Evolutionary conservation across 2,329 filamentous ascomycete species (phyloP).

Genomic region (Ophiostoma fasciatum): DNA sequence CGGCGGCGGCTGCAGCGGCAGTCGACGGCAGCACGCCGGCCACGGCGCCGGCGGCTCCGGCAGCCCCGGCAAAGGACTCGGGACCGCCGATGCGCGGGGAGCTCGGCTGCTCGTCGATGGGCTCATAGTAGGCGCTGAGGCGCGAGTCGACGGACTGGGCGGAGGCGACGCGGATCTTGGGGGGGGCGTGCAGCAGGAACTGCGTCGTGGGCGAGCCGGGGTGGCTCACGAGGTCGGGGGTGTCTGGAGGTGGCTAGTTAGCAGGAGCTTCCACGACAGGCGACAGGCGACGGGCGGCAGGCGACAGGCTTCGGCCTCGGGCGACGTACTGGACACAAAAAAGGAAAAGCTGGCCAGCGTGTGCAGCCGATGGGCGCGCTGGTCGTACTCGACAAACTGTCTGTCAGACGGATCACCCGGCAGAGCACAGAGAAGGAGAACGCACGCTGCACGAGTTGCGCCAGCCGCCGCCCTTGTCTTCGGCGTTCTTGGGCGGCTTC

Average conservation of each 20-base stretch:
- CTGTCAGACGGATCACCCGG: conserved; percentile 15
- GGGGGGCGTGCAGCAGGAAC: conserved; percentile 58
- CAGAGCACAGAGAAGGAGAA: conserved; percentile 6
- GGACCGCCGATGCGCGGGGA: conserved; percentile 27
- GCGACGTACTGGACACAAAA: conserved; percentile 72
- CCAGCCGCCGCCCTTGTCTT: conserved; percentile 85
- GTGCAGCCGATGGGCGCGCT: conserved; percentile 74
- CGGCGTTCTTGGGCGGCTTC: conserved; percentile 68
- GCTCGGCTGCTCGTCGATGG: conserved; percentile 41
- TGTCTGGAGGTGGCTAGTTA: conserved; percentile 21
- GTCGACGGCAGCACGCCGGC: no score
- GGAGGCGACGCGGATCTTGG: conserved; percentile 71
- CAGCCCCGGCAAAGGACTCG: no score
- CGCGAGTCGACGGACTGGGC: conserved; percentile 75
- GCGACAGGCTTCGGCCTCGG: no score
- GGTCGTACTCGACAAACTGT: conserved; percentile 92
- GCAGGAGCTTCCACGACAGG: no score
- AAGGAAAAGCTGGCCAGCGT: conserved; percentile 88
- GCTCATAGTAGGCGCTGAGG: no score
- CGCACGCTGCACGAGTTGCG: conserved; percentile 81
- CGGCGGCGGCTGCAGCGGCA: conserved; percentile 10
- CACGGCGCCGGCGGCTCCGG: conserved; percentile 11
- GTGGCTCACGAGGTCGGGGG: conserved; percentile 30
- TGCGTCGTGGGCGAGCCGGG: conserved; percentile 55
- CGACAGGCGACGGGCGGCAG: no score